Conservation (phyloP, 2,329 filamentous ascomycete species). For the Albifimbria verrucaria region DNA sequence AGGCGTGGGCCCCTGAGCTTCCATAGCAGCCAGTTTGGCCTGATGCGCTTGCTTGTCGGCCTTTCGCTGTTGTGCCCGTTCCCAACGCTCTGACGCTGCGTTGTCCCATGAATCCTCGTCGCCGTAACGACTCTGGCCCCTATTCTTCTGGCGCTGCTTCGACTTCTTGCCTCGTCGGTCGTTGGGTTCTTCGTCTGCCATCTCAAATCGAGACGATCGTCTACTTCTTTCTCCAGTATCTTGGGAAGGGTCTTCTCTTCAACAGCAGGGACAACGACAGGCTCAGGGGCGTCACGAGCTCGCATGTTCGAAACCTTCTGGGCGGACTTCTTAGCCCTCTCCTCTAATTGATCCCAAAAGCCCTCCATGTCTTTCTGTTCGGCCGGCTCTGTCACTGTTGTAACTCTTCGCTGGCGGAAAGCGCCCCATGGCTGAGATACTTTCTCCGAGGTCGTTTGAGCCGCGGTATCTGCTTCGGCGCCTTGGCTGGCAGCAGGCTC, state of each 20-base stretch:
- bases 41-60: slow-evolving; percentile 33
- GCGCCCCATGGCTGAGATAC: slow-evolving; percentile 16
- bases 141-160: slow-evolving; percentile 20
- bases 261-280: too few species aligned
- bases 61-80: slow-evolving; percentile 37
- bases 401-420: slow-evolving; percentile 17
- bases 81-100: slow-evolving; percentile 30
- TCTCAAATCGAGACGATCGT: slow-evolving; percentile 28
- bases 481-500: not conserved
- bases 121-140: slow-evolving; percentile 10
- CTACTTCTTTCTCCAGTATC: slow-evolving; percentile 11
- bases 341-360: slow-evolving; percentile 22
- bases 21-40: slow-evolving; percentile 1
- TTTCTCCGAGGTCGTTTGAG: too few species aligned
- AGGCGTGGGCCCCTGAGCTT: slow-evolving; percentile 42
- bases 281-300: too few species aligned
- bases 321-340: slow-evolving; percentile 2
- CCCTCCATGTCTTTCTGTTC: slow-evolving; percentile 2
- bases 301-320: too few species aligned
- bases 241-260: too few species aligned
- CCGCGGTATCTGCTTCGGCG: not conserved
- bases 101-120: slow-evolving; percentile 37
- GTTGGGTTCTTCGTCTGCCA: slow-evolving; percentile 15
- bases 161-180: slow-evolving; percentile 18
- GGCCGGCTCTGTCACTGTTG: slow-evolving; percentile 10